phyloP scores from a whole-genome alignment of 2,329 filamentous ascomycete genomes.

The Alternaria triticina region DNA sequence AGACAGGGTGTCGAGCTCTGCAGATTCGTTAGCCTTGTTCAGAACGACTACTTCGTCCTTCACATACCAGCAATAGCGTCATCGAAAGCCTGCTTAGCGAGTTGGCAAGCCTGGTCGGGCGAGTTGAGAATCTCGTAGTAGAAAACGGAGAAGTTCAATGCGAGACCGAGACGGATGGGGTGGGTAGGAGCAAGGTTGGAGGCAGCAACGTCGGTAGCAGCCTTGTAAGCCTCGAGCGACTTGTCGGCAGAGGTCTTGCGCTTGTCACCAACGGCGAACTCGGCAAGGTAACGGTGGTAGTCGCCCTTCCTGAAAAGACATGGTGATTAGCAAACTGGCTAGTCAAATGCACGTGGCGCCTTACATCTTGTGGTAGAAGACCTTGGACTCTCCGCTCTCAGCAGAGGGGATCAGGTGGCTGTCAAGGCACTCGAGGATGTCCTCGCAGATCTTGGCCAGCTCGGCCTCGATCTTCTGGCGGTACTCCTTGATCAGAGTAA shows the following conservation, averaged over 20 bases:
- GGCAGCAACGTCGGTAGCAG: slow-evolving; percentile 86
- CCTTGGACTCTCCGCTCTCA: slow-evolving; percentile 96
- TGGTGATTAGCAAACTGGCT: slow-evolving; percentile 23
- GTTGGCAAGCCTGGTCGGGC: slow-evolving; percentile 96
- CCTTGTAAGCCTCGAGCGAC: slow-evolving; percentile 97
- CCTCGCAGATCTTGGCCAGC: slow-evolving; percentile 96
- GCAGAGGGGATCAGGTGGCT: slow-evolving; percentile 92
- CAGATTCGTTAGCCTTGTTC: slow-evolving; percentile 23
- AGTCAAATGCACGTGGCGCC: not conserved
- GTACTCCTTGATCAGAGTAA: slow-evolving; percentile 94
- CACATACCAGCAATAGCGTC: slow-evolving; percentile 86
- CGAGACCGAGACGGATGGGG: slow-evolving; percentile 90
- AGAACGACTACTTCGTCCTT: not conserved
- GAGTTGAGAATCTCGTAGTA: slow-evolving; percentile 99
- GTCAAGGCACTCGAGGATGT: slow-evolving; percentile 94
- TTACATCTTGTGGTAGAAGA: slow-evolving; percentile 99
- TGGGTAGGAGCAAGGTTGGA: slow-evolving; percentile 90
- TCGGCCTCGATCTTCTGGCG: slow-evolving; percentile 97
- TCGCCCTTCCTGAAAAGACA: slow-evolving; percentile 83
- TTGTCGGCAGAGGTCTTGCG: slow-evolving; percentile 93
- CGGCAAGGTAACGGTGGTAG: slow-evolving; percentile 98
- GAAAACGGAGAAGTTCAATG: slow-evolving; percentile 97
- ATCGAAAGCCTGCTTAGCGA: slow-evolving; percentile 94
- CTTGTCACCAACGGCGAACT: slow-evolving; percentile 93
- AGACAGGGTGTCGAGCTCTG: slow-evolving; percentile 93